These are phyloP conservation scores for Hypoxylon sp. DNA, from an alignment of 2,329 filamentous ascomycete genomes.

Conservation along the genomic window DNA sequence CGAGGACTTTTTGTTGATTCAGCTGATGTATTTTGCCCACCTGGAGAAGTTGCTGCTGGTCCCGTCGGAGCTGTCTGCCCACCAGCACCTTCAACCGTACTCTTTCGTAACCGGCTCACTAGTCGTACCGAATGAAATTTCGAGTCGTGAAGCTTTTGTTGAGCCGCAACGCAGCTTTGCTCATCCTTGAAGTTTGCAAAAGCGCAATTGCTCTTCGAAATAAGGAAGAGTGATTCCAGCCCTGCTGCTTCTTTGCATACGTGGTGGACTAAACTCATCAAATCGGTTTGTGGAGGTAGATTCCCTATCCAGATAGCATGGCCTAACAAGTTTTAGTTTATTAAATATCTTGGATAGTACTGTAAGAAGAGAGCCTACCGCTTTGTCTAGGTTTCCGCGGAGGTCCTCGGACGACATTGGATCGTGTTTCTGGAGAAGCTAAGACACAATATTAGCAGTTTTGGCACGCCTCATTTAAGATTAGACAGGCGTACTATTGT, in stretches of 20 bases:
- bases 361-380: conserved; percentile 62
- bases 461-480: conserved; percentile 5
- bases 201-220: conserved; percentile 96
- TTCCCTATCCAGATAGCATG: conserved; percentile 98
- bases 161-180: conserved; percentile 78
- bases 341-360: conserved; percentile 35
- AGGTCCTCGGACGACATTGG: conserved; percentile 66
- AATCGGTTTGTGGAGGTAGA: conserved; percentile 83
- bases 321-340: conserved; percentile 61
- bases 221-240: conserved; percentile 91
- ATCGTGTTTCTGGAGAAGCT: conserved; percentile 55
- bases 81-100: conserved; percentile 57
- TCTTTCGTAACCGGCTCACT: conserved; percentile 84
- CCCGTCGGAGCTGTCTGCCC: conserved; percentile 69
- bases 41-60: conserved; percentile 62
- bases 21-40: conserved; percentile 41
- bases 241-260: conserved; percentile 85
- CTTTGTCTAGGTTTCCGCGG: conserved; percentile 73
- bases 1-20: conserved; percentile 42
- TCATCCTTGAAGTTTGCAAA: conserved; percentile 96
- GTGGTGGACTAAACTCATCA: conserved; percentile 90
- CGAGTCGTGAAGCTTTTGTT: conserved; percentile 90
- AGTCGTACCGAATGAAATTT: conserved; percentile 88
- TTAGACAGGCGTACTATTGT: conserved; percentile 51
- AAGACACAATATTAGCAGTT: conserved; percentile 32